phyloP scores from a whole-genome alignment of 768 basidiomycete genomes.

The Podaxis pistillaris region DNA sequence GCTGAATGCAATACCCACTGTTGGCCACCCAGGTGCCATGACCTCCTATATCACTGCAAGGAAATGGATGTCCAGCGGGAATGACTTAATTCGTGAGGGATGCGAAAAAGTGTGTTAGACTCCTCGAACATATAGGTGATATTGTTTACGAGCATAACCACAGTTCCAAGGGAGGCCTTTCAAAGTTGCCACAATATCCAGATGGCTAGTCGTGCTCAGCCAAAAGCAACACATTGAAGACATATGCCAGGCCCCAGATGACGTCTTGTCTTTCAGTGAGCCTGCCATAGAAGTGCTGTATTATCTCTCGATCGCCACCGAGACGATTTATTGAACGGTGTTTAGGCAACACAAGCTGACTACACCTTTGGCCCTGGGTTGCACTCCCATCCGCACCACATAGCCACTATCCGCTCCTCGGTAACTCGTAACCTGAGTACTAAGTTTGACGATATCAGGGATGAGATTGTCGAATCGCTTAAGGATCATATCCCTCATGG shows the following conservation, averaged over 20 bases:
- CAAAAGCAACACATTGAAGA: constrained; percentile 27
- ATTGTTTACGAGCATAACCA: not conserved
- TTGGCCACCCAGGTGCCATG: constrained; percentile 17
- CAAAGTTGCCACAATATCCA: constrained; percentile 4
- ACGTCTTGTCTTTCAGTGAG: constrained; percentile 27
- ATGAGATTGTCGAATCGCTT: constrained; percentile 45
- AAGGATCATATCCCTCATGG: constrained; percentile 22
- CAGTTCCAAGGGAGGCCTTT: not conserved
- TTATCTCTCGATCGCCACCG: not conserved
- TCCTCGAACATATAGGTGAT: not conserved
- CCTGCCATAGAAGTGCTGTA: constrained; percentile 26
- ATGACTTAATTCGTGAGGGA: constrained; percentile 18
- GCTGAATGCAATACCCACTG: constrained; percentile 18
- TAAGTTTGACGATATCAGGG: constrained; percentile 33
- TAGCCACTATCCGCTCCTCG: constrained; percentile 26
- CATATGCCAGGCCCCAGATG: constrained; percentile 29
- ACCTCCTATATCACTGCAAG: constrained; percentile 16
- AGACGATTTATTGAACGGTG: not conserved
- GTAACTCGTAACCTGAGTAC: constrained; percentile 30
- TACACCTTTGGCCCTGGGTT: constrained; percentile 29
- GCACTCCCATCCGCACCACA: constrained; percentile 27
- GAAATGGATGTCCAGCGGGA: constrained; percentile 13
- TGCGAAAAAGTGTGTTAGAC: constrained; percentile 15
- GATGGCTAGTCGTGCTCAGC: constrained; percentile 11
- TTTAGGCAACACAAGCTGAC: constrained; percentile 25